Evolutionary conservation across 225 moss, liverwort and hornwort species (phyloP), one percentile per base, ranked within the genome.

Genomic region (Bryum argenteum): DNA sequence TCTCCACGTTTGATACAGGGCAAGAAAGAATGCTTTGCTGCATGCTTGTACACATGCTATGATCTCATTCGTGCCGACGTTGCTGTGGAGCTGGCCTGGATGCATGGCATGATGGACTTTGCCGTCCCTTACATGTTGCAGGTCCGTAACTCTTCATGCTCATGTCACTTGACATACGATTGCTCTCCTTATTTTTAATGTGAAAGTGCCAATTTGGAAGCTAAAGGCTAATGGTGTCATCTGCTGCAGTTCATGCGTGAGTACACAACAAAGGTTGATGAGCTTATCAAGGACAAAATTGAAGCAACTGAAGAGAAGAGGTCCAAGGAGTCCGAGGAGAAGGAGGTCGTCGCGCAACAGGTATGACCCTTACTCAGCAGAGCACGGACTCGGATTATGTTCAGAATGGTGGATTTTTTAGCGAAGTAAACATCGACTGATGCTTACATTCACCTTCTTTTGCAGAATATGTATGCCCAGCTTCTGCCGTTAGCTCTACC

Each of bases 381-480:
- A 50, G 19, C 24, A 10, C 18, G 12, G 19, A 16, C 12, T 28
- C 38, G 22, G 15, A 3, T 45, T 39, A 45, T 6, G 76, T 22
- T 4, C 20, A 11, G 40, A 58, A 44, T 20, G 42, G n/a, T 39
- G 5, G 33, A 39, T 63, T 2, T 43, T 55, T 38, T 54, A 45
- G 16, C 54, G n/a, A 47, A 59, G 33, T 17, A 61, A 33, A 50
- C 41, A 8, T 56, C 47, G 11, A 41, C 63, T 79, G 56, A 80
- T 54, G 61, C 59, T 75, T 72, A 10, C 63, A 14, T 26, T 7
- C 45, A 3, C 43, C 12, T 6, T 53, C 37, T 73, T 11, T 15
- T 88, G 86, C 94, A 97, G 97, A 98, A 98, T 33, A 98, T 98
- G 98, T 94, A 98, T 82, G 94, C 98, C 19, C 98, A 98, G 82